These are phyloP conservation scores for Fusarium beomiforme DNA, from an alignment of 2,329 filamentous ascomycete genomes.

Conservation along the genomic window DNA sequence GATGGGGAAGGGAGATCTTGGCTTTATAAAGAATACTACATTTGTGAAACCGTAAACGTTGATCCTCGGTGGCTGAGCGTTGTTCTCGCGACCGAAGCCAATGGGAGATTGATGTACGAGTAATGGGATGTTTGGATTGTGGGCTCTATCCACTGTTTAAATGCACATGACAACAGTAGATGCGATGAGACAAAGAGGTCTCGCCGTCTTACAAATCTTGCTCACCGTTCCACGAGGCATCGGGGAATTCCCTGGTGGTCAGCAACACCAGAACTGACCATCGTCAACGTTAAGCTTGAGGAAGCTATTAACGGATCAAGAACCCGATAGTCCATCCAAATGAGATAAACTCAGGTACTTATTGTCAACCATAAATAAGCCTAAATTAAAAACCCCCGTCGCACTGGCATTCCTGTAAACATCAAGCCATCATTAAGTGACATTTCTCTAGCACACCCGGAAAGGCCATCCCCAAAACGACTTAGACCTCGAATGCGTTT, in stretches of 20 bases:
- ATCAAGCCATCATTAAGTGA: conserved; percentile 30
- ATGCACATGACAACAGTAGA: neutral
- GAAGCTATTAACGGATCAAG: neutral
- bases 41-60: neutral
- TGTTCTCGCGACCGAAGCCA: neutral
- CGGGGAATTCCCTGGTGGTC: neutral
- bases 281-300: neutral
- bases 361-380: neutral
- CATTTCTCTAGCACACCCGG: conserved; percentile 16
- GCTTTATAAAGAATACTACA: neutral
- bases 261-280: neutral
- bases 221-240: neutral
- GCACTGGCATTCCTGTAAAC: conserved; percentile 5
- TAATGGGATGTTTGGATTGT: neutral
- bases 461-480: conserved; percentile 18
- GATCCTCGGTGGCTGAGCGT: neutral
- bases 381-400: neutral
- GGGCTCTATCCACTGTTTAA: neutral
- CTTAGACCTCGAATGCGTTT: conserved; percentile 13
- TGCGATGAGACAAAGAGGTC: neutral
- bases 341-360: no score
- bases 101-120: neutral
- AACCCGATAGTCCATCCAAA: accelerated
- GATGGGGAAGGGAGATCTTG: neutral
- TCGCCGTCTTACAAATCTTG: neutral